These are phyloP conservation scores for Termitomyces bulborhizus DNA, from an alignment of 768 basidiomycete genomes.

Conservation along the genomic window DNA sequence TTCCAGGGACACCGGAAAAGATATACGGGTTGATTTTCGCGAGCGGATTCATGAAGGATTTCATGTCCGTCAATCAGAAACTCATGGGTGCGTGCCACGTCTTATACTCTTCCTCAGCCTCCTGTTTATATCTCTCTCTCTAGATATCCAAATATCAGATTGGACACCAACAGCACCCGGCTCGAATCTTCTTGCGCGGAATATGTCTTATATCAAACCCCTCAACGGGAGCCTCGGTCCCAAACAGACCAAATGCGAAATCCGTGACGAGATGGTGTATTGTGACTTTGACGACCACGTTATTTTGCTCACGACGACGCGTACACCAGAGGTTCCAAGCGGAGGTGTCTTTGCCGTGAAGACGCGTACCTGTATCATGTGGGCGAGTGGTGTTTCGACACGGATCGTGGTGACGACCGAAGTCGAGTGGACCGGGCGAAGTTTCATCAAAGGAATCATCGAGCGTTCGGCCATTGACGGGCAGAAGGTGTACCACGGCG, in stretches of 20 bases:
- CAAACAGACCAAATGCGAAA: constrained; percentile 93
- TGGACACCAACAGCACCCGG: constrained; percentile 70
- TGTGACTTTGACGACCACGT: constrained; percentile 83
- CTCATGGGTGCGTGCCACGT: constrained; percentile 60
- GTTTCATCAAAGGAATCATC: constrained; percentile 96
- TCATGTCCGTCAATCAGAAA: constrained; percentile 86
- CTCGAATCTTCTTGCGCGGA: constrained; percentile 69
- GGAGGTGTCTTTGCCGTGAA: constrained; percentile 92
- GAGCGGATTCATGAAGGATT: constrained; percentile 93
- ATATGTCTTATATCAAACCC: constrained; percentile 97
- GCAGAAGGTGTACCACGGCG: constrained; percentile 80
- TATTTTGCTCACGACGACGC: constrained; percentile 80
- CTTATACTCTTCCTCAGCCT: neutral
- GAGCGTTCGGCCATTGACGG: constrained; percentile 89
- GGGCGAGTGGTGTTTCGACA: constrained; percentile 77
- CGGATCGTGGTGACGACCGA: constrained; percentile 82
- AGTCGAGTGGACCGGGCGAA: constrained; percentile 95
- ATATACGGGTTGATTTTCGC: constrained; percentile 96
- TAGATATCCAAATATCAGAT: constrained; percentile 94
- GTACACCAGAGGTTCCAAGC: constrained; percentile 91
- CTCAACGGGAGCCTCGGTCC: constrained; percentile 85
- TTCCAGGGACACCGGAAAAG: constrained; percentile 91
- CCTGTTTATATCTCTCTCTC: neutral
- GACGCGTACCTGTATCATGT: constrained; percentile 91
- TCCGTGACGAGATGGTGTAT: constrained; percentile 77